phyloP scores from a whole-genome alignment of 108 stramenopile genomes.

The Bacterosira constricta region DNA sequence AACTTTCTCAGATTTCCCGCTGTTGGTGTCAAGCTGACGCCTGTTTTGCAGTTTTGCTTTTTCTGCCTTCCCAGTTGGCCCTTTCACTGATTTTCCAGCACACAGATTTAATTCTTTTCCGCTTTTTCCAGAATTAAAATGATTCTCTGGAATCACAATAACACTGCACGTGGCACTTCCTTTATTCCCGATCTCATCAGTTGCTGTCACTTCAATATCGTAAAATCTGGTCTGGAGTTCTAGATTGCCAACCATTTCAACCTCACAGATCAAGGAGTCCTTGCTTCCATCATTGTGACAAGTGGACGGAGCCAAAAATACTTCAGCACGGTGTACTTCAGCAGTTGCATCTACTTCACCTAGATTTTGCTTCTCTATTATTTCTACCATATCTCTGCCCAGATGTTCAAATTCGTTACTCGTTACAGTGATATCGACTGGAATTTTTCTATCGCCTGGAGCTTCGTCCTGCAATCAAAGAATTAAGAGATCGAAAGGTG shows the following conservation, averaged over 20 bases:
- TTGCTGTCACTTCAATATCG: constrained; percentile 12
- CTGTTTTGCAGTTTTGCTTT: too few species aligned
- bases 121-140: too few species aligned
- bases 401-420: background rate
- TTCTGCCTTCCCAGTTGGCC: too few species aligned
- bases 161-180: constrained; percentile 19
- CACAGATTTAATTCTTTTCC: too few species aligned
- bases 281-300: constrained; percentile 1
- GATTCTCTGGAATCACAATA: constrained; percentile 25
- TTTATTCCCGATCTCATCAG: constrained; percentile 17
- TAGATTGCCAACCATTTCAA: background rate
- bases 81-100: too few species aligned
- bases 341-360: background rate
- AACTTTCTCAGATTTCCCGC: too few species aligned
- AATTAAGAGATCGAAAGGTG: background rate
- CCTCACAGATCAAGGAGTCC: background rate
- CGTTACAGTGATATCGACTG: background rate
- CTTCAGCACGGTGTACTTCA: background rate
- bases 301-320: background rate
- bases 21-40: too few species aligned
- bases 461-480: background rate
- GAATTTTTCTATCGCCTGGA: background rate
- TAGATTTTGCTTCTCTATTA: background rate
- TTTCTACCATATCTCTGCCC: too few species aligned
- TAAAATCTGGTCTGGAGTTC: constrained; percentile 18